Percentiles rank a stretch among this genome's conserved stretches.
Evolutionary conservation across 768 basidiomycete species (phyloP).

Genomic region (Kwoniella pini): DNA sequence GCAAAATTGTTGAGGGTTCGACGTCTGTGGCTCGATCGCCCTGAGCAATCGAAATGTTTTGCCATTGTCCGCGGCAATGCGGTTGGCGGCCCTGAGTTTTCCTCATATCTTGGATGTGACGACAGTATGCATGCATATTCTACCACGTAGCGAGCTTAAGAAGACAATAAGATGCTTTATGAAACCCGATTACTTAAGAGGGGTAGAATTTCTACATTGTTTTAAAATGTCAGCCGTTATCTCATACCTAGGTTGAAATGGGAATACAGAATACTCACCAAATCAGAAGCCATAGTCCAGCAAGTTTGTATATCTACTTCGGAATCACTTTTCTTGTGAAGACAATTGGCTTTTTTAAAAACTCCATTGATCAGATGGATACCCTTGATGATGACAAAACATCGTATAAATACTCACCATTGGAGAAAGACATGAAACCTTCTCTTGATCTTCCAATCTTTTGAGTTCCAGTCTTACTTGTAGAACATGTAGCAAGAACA

Average conservation of each 20-base stretch:
- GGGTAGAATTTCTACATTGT: not conserved
- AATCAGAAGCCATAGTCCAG: not conserved
- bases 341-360: conserved; percentile 4
- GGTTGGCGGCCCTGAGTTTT: too few relatives aligned
- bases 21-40: too few relatives aligned
- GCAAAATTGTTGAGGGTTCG: too few relatives aligned
- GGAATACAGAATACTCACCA: conserved; percentile 10
- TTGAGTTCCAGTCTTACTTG: not conserved
- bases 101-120: too few relatives aligned
- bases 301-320: conserved; percentile 7
- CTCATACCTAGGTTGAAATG: too few relatives aligned
- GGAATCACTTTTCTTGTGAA: conserved; percentile 7
- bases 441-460: not conserved
- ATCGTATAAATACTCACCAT: conserved; percentile 12
- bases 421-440: conserved; percentile 1
- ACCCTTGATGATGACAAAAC: too few relatives aligned
- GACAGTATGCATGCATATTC: too few relatives aligned
- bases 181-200: not conserved
- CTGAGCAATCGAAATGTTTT: too few relatives aligned
- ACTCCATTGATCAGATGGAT: too few relatives aligned
- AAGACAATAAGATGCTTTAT: too few relatives aligned
- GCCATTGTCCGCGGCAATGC: too few relatives aligned
- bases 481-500: not conserved
- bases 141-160: too few relatives aligned
- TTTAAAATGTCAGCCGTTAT: not conserved